phyloP scores from a whole-genome alignment of 1,284 basidiomycete species.

The Pyrrhoderma lamaoense region DNA sequence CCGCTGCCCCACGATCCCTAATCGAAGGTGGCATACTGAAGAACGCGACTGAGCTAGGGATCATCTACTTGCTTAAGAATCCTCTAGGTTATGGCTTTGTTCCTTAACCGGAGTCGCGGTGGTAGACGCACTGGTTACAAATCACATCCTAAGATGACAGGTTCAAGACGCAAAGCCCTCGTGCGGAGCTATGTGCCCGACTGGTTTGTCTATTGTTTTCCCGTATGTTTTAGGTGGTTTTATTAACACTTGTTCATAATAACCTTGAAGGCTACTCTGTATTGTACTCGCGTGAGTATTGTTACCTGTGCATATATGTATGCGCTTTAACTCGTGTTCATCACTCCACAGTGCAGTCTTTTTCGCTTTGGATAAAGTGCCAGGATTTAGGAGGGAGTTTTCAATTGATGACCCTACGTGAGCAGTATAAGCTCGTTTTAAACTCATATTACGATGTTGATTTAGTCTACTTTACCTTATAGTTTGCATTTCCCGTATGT shows the following conservation, averaged over 20 bases:
- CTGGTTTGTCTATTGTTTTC: constrained; percentile 44
- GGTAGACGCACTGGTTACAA: background rate
- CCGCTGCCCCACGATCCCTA: too few relatives aligned
- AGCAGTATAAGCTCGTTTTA: constrained; percentile 23
- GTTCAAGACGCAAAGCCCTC: constrained; percentile 25
- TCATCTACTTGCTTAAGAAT: too few relatives aligned
- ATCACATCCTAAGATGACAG: constrained; percentile 2
- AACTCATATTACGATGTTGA: constrained; percentile 6
- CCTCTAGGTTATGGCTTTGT: constrained; percentile 12
- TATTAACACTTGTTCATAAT: background rate
- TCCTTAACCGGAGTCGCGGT: constrained; percentile 9
- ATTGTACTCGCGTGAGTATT: constrained; percentile 56
- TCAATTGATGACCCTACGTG: constrained; percentile 75
- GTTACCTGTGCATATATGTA: background rate
- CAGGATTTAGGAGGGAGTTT: constrained; percentile 82
- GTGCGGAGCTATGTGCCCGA: constrained; percentile 62
- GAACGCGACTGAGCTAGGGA: too few relatives aligned
- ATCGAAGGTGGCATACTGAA: too few relatives aligned
- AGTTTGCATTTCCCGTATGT: constrained; percentile 54
- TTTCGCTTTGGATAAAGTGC: constrained; percentile 60
- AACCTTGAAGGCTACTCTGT: constrained; percentile 53
- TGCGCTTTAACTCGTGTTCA: background rate
- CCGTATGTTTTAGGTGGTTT: background rate
- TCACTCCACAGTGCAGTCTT: constrained; percentile 48
- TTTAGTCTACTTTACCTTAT: too few relatives aligned